Conservation (phyloP, 352 stramenopile species). For the Globisporangium alternatum region DNA sequence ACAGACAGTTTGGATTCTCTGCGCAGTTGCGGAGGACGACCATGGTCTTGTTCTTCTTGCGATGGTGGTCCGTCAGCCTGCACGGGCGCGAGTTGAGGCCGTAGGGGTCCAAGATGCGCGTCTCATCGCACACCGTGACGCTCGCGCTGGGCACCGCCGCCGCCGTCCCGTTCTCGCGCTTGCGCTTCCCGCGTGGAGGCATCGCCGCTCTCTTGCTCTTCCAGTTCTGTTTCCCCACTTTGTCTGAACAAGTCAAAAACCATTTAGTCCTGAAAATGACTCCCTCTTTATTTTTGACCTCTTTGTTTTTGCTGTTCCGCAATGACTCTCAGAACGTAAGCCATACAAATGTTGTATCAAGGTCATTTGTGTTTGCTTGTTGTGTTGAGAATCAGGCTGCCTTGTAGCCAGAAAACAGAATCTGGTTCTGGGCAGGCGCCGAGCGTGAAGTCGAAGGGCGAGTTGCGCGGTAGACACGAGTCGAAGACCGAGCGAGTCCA, state of each 20-base stretch:
- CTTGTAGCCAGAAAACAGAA: too few species aligned
- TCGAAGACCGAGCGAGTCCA: constrained; percentile 96
- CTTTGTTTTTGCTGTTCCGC: too few species aligned
- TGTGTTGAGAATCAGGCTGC: too few species aligned
- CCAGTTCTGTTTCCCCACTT: constrained; percentile 15
- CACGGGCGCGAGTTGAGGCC: constrained; percentile 39
- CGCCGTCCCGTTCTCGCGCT: constrained; percentile 35
- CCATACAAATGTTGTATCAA: too few species aligned
- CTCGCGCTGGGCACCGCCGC: constrained; percentile 13
- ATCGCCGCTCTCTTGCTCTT: constrained; percentile 9
- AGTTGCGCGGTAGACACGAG: constrained; percentile 92
- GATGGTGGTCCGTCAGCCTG: constrained; percentile 54
- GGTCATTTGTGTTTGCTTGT: too few species aligned
- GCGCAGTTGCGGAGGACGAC: constrained; percentile 57
- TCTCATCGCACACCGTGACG: constrained; percentile 20
- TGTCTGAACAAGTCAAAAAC: constrained; percentile 9
- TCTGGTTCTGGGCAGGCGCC: constrained; percentile 27
- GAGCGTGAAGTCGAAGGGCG: constrained; percentile 94
- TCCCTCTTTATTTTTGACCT: too few species aligned
- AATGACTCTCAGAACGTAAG: too few species aligned
- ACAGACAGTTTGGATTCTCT: constrained; percentile 87
- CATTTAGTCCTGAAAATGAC: too few species aligned
- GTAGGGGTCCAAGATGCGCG: constrained; percentile 62
- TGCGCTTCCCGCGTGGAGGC: constrained; percentile 40
- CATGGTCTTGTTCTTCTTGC: constrained; percentile 39